Base-by-base conservation (phyloP, 2,329 filamentous ascomycete species). In the Pseudohalonectria lignicola region DNA sequence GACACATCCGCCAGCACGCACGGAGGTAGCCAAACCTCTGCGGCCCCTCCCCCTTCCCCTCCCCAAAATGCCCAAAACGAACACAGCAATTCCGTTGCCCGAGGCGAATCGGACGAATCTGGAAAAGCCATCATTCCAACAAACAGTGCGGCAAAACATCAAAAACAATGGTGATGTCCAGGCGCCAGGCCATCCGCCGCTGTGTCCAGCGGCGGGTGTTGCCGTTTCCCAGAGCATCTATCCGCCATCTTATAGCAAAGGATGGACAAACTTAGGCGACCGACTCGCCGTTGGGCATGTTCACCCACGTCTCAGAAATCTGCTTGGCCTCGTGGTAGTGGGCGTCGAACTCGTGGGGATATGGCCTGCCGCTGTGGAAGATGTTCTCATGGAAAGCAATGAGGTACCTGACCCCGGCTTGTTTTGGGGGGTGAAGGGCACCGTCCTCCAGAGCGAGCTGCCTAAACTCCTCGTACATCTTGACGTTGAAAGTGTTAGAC, bases 391-490 rank as follows among this genome's bases (percentile, higher is more conserved):
- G 84, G 56, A 79, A 85, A 34, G 71, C 70, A 48, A 83, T 62
- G 39, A 86, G 63, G 53, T 72, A 72, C 41, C 66, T 67, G 52
- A 83, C 62, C 35, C 82, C 82, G 45, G 62, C 62, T 42, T 63
- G 62, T 42, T 66, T 50, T 61, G 53, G 45, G 60, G 49, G 64
- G 11, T 43, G 64, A 45, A 67, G 56, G 41, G 59, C 55, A 39
- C 69, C 64, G 58, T 87, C 82, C 52, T 79, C 74, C 43, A 79
- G 61, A 39, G 82, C 82, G 54, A 73, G 67, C 49, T 65, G 63
- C 45, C 76, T 74, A 61, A 87, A 86, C 55, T 87, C 82, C 53
- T 74, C 65, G 61, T 87, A 87, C 75, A 88, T 83, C 53, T 65
- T 66, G 41, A 69, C 66, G 56, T 87, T 83, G 69, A 87, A 86